Evolutionary conservation across 768 basidiomycete genomes (phyloP), one percentile per base, ranked within the genome.

Genomic region (Termitomyces sp.): DNA sequence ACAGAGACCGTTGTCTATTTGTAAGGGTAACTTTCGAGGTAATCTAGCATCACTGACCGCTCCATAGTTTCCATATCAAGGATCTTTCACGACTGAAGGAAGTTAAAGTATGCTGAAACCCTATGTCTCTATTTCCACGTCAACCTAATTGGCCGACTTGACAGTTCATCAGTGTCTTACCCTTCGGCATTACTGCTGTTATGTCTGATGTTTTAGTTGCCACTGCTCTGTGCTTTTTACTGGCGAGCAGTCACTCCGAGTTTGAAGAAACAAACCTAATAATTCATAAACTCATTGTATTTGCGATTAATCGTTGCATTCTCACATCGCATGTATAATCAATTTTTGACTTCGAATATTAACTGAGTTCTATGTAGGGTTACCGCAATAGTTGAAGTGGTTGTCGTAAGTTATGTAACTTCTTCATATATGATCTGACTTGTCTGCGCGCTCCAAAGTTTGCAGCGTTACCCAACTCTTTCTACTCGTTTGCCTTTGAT

Each of bases 241-340:
- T 83, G 24, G 65, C 74, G 37, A 74, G 66, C 55, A 78, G 74
- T 57, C 73, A 75, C 3, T 73, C 78, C 3, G 72, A 73, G 8
- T 76, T 76, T 52, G 63, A 68, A 20, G 73, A 75, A 50, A 80
- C 80, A 1, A 79, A 81, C 58, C 68, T 61, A 42, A 63, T 81
- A 24, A 76, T 81, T 47, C 77, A 78, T 63, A 75, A 67, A 45
- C 65, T 83, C 24, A 78, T 82, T 4, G 67, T 81, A 22, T 80
- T 75, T 58, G 77, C 78, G 3, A 79, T 81, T 44, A 79, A 82
- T 63, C 77, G 80, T 12, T 82, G 80, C 66, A 63, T 81, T 42
- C 66, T 83, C 24, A 83, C 81, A n/a, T 77, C 77, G 81, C 81
- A 60, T 39, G 80, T 72, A 20, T 15, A n/a, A 50, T 41, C 46